phyloP scores from a whole-genome alignment of 176 grass and related monocot species.

The Elymus sibiricus region DNA sequence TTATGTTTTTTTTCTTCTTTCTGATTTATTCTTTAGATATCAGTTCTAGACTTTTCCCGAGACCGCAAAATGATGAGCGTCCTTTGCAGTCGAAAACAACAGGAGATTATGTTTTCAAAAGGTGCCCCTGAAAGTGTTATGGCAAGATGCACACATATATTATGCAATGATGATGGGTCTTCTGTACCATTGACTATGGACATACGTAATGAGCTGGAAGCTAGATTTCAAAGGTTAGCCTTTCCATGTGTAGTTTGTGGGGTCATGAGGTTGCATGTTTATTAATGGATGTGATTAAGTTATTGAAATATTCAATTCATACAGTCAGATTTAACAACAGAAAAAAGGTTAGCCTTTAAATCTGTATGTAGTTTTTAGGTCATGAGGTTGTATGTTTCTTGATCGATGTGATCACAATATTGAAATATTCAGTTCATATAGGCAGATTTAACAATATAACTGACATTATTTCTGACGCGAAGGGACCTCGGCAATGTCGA shows the following conservation, averaged over 20 bases:
- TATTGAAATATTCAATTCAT: slow-evolving; percentile 18
- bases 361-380: slow-evolving; percentile 10
- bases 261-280: slow-evolving; percentile 8
- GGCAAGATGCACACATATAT: slow-evolving; percentile 82
- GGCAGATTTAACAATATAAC: neutral
- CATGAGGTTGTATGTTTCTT: slow-evolving; percentile 15
- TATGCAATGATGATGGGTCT: slow-evolving; percentile 94
- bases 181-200: slow-evolving; percentile 79
- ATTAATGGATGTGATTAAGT: neutral
- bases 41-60: slow-evolving; percentile 86
- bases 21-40: slow-evolving; percentile 65
- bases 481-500: neutral
- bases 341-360: slow-evolving; percentile 55
- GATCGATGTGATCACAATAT: neutral
- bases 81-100: slow-evolving; percentile 91
- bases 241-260: slow-evolving; percentile 23
- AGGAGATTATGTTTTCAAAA: slow-evolving; percentile 99
- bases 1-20: slow-evolving; percentile 18
- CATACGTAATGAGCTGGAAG: slow-evolving; percentile 80
- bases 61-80: slow-evolving; percentile 99
- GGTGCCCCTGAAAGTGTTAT: slow-evolving; percentile 97
- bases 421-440: slow-evolving; percentile 3
- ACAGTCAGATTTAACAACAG: neutral
- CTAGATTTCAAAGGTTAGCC: slow-evolving; percentile 79
- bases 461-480: slow-evolving; percentile 9